Conservation (phyloP, 257 asterid species). For the Verbena officinalis region DNA sequence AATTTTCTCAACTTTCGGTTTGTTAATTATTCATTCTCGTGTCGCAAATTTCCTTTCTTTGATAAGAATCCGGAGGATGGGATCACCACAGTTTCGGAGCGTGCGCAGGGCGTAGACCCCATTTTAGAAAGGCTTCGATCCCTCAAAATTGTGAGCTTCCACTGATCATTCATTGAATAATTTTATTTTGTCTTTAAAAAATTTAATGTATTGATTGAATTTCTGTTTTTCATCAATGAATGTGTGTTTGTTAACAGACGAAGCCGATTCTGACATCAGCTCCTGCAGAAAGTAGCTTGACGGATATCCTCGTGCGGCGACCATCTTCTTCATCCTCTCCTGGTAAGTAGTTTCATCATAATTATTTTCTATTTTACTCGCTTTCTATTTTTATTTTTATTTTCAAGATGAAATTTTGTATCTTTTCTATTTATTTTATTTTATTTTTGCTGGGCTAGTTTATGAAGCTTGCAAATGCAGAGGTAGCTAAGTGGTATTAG, state of each 20-base stretch:
- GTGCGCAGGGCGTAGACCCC: conserved; percentile 67
- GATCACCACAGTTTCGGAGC: conserved; percentile 89
- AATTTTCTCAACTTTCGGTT: background rate
- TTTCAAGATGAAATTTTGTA: background rate
- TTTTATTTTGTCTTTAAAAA: background rate
- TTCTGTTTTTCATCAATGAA: conserved; percentile 6
- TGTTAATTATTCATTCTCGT: background rate
- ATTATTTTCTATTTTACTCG: background rate
- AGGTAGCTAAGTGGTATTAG: conserved; percentile 17
- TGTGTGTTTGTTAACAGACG: conserved; percentile 47
- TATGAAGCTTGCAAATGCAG: conserved; percentile 3
- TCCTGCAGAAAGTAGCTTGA: conserved; percentile 80
- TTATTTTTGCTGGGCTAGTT: background rate
- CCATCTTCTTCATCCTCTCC: conserved; percentile 62
- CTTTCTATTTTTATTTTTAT: conserved; percentile 1
- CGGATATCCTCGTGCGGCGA: conserved; percentile 81
- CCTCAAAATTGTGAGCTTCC: conserved; percentile 65
- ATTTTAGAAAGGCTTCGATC: conserved; percentile 74
- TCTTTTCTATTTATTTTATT: too few relatives aligned
- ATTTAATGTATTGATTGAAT: background rate
- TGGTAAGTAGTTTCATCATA: conserved; percentile 40
- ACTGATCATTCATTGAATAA: background rate
- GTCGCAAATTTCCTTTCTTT: conserved; percentile 11
- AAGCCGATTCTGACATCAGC: conserved; percentile 73
- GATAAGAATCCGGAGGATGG: conserved; percentile 56